Evolutionary conservation across 495 filamentous ascomycete genomes (phyloP).

Genomic region (Durotheca rogersii): DNA sequence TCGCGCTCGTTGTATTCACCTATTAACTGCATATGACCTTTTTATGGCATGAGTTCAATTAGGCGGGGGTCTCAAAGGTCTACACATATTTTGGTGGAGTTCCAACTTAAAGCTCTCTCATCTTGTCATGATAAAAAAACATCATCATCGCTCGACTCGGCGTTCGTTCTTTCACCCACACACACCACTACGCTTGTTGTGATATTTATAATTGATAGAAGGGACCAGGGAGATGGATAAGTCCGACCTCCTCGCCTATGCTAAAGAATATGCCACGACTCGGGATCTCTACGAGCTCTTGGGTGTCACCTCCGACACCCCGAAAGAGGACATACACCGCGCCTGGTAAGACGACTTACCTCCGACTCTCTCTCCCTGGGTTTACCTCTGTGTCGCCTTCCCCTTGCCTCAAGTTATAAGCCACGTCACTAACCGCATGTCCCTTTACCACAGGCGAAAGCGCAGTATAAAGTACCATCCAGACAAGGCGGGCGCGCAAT

Average conservation of each 20-base stretch:
- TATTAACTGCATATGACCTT: too few species aligned
- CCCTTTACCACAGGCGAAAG: slow-evolving; percentile 30
- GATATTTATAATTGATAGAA: background rate
- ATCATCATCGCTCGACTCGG: background rate
- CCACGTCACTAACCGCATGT: slow-evolving; percentile 1
- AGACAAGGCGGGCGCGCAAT: slow-evolving; percentile 50
- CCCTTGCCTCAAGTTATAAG: background rate
- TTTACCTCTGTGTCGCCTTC: background rate
- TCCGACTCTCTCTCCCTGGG: slow-evolving; percentile 1
- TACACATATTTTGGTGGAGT: too few species aligned
- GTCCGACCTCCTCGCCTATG: slow-evolving; percentile 43
- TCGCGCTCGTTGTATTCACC: too few species aligned
- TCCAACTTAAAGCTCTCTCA: too few species aligned
- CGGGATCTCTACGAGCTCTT: slow-evolving; percentile 51
- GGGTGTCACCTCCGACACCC: slow-evolving; percentile 41
- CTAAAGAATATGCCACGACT: slow-evolving; percentile 42
- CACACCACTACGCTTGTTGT: too few species aligned
- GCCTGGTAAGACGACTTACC: slow-evolving; percentile 47
- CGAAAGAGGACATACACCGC: slow-evolving; percentile 47
- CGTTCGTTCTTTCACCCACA: background rate
- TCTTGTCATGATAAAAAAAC: background rate
- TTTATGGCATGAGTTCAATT: too few species aligned
- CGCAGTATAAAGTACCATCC: slow-evolving; percentile 50
- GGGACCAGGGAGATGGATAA: slow-evolving; percentile 31
- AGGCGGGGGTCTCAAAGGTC: too few species aligned